These are phyloP conservation scores for Populus tremula DNA, from an alignment of 345 rosid species.

Conservation along the genomic window DNA sequence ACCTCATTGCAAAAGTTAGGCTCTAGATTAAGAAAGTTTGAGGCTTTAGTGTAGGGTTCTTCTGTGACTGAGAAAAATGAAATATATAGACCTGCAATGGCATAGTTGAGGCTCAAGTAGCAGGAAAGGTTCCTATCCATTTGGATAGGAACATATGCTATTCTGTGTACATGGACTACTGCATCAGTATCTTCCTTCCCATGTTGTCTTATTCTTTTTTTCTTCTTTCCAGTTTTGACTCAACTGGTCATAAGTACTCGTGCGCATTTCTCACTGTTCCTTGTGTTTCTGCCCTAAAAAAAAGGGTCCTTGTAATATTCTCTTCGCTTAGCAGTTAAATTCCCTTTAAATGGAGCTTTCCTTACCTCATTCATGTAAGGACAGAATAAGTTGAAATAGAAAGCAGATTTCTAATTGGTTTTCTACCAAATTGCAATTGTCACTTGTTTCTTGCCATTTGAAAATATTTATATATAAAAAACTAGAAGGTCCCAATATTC, in stretches of 20 bases:
- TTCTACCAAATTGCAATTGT: too few relatives aligned
- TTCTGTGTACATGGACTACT: background rate
- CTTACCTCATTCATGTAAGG: background rate
- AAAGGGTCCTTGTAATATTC: background rate
- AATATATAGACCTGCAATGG: background rate
- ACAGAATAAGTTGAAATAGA: background rate
- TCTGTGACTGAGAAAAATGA: background rate
- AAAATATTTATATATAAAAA: too few relatives aligned
- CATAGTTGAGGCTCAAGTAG: background rate
- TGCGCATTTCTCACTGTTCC: background rate
- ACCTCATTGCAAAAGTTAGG: background rate
- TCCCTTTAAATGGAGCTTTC: background rate
- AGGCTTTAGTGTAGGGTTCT: background rate
- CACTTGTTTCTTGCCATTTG: too few relatives aligned
- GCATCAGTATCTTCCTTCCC: background rate
- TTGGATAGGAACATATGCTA: constrained; percentile 1
- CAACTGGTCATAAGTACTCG: background rate
- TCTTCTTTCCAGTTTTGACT: background rate
- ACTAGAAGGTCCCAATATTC: too few relatives aligned
- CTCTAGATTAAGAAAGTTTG: background rate
- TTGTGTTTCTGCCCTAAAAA: background rate
- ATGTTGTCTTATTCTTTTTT: background rate
- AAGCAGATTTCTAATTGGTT: too few relatives aligned
- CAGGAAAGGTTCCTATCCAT: background rate
- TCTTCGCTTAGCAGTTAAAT: background rate